These are phyloP conservation scores for Paramecium bursaria DNA, from an alignment of 73 alveolate genomes.

Conservation along the genomic window DNA sequence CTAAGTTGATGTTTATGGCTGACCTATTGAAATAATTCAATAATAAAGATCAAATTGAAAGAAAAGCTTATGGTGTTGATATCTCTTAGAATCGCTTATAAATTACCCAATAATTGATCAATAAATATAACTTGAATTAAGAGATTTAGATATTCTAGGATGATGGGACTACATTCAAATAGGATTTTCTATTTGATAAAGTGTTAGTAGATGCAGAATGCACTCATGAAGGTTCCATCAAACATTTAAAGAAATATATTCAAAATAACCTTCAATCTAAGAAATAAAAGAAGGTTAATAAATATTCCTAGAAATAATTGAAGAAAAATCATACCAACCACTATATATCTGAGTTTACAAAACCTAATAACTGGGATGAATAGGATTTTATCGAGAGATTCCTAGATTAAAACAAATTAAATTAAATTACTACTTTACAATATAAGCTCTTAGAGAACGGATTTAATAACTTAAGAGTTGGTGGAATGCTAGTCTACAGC, in stretches of 20 bases:
- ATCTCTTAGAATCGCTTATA: slow-evolving; percentile 64
- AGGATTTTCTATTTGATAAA: slow-evolving; percentile 56
- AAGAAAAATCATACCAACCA: slow-evolving; percentile 55
- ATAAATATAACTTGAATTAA: slow-evolving; percentile 62
- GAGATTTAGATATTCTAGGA: slow-evolving; percentile 26
- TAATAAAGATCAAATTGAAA: not conserved
- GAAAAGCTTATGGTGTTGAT: slow-evolving; percentile 68
- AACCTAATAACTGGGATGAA: slow-evolving; percentile 58
- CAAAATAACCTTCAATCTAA: slow-evolving; percentile 11
- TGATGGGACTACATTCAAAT: slow-evolving; percentile 62
- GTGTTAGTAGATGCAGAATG: slow-evolving; percentile 73
- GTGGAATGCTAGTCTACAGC: slow-evolving; percentile 68
- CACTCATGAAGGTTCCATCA: slow-evolving; percentile 73
- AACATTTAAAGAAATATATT: slow-evolving; percentile 63
- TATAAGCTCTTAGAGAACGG: slow-evolving; percentile 62
- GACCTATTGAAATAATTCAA: slow-evolving; percentile 19
- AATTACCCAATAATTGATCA: slow-evolving; percentile 51
- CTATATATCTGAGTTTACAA: slow-evolving; percentile 22
- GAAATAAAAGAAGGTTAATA: slow-evolving; percentile 15
- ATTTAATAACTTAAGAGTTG: slow-evolving; percentile 32
- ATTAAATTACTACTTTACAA: slow-evolving; percentile 25
- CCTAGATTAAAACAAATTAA: slow-evolving; percentile 35
- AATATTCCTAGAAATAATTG: slow-evolving; percentile 34
- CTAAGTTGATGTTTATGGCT: slow-evolving; percentile 61
- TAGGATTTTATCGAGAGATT: slow-evolving; percentile 61